Evolutionary conservation across 148 eudicot species (phyloP).

Genomic region (Chenopodium formosanum): DNA sequence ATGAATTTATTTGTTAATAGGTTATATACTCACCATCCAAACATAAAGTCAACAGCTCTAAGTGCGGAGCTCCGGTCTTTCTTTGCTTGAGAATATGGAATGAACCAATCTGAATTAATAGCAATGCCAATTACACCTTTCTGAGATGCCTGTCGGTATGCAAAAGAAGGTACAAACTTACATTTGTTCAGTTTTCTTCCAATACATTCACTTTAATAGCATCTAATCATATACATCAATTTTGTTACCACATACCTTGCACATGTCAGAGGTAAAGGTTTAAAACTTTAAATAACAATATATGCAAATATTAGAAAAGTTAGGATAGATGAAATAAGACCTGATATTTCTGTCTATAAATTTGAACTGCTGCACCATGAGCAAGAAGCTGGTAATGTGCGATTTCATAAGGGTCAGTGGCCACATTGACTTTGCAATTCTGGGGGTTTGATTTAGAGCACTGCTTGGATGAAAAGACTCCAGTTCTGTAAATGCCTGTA

Average conservation of each 20-base stretch:
- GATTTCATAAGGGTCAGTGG: slow-evolving; percentile 40
- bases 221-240: background rate
- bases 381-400: slow-evolving; percentile 55
- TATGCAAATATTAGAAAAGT: background rate
- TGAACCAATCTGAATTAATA: slow-evolving; percentile 41
- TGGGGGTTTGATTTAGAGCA: slow-evolving; percentile 28
- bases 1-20: background rate
- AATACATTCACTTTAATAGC: background rate
- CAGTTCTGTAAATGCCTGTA: slow-evolving; percentile 20
- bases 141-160: slow-evolving; percentile 34
- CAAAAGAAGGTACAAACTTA: background rate
- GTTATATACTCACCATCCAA: slow-evolving; percentile 49
- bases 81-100: slow-evolving; percentile 35
- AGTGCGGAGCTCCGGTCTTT: slow-evolving; percentile 28
- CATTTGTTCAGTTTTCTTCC: slow-evolving; percentile 2
- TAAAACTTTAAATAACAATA: too few relatives aligned
- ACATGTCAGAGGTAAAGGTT: background rate
- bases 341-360: slow-evolving; percentile 47
- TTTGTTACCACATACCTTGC: background rate
- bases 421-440: slow-evolving; percentile 36
- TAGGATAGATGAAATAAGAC: slow-evolving; percentile 14
- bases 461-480: slow-evolving; percentile 36
- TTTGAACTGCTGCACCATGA: slow-evolving; percentile 45
- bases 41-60: slow-evolving; percentile 51
- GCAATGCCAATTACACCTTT: slow-evolving; percentile 56